Base-by-base conservation (phyloP, 176 grass and related monocot species). In the Carex myosuroides region DNA sequence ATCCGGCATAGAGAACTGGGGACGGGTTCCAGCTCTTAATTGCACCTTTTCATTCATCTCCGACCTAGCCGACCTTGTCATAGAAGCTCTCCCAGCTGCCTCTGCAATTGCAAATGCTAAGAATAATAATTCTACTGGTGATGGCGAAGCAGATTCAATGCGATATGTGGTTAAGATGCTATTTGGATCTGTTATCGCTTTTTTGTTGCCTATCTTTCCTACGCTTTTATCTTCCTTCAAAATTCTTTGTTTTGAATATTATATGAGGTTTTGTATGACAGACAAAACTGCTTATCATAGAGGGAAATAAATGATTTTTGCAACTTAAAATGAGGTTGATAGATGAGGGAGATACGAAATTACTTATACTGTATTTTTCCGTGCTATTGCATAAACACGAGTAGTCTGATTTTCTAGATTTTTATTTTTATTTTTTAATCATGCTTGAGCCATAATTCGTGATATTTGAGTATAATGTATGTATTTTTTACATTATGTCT, bases 1-100 rank as follows among this genome's bases (percentile, higher is more conserved):
- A 72, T 98, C 95, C 0, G 96, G 93, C 64, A 95, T 99, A 18
- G 35, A 95, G 84, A 93, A 98, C 79, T 98, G 96, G 96, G 96
- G 93, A 32, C 88, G 95, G 85, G 95, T 98, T 56, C 95, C 92
- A 54, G 92, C 95, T 76, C 91, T 98, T 26, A 91, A 93, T 29
- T 92, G 88, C 44, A 95, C 89, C 7, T 70, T 70, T 64, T 85
- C 91, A 0, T 98, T 98, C 88, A 98, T 95, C 78, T 90, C 92
- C 0, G 95, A 95, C 44, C 88, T 98, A 37, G 91, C 92, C 1
- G 89, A 95, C 73, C 90, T 93, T 50, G 91, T 98, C 4, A 74
- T 91, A 0, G 92, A 95, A 88, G 89, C 92, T 24, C 89, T 98
- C 17, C 92, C 95, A 7, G 76, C 86, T 24, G 89, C 95, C 61